A percentile compares a stretch with the other conserved stretches of the same genome.
These are phyloP conservation scores for Dioscorea cayenensis DNA, from an alignment of 116 monocot genomes.

Conservation along the genomic window DNA sequence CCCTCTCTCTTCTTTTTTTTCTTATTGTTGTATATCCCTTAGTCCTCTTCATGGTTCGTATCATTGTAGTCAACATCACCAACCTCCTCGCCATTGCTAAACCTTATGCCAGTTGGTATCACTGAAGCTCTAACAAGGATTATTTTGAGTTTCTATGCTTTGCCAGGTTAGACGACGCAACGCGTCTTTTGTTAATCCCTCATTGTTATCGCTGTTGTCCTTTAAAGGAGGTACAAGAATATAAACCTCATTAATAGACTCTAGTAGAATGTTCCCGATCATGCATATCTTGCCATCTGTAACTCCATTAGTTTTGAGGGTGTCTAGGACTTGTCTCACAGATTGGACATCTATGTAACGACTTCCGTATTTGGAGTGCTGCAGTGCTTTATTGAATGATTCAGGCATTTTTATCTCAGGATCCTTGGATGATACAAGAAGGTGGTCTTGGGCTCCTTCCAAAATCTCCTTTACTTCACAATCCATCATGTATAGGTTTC, in stretches of 20 bases:
- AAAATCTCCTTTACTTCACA: conserved; percentile 70
- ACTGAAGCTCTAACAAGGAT: too few relatives aligned
- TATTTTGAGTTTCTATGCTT: conserved; percentile 5
- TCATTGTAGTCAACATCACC: too few relatives aligned
- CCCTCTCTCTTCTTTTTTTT: too few relatives aligned
- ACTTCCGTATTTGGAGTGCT: conserved; percentile 39
- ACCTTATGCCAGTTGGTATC: too few relatives aligned
- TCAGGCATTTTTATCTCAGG: conserved; percentile 68
- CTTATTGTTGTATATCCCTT: too few relatives aligned
- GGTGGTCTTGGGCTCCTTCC: conserved; percentile 67
- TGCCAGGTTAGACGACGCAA: conserved; percentile 3
- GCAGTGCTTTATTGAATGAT: conserved; percentile 68
- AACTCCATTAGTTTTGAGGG: conserved; percentile 39
- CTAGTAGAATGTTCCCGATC: conserved; percentile 71
- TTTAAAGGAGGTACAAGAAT: conserved; percentile 80
- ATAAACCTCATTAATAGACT: conserved; percentile 70
- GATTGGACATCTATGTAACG: conserved; percentile 41
- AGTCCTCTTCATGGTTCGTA: too few relatives aligned
- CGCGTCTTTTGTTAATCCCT: conserved; percentile 6
- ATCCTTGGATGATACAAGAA: conserved; percentile 53
- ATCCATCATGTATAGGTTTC: too few relatives aligned
- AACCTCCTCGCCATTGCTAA: too few relatives aligned
- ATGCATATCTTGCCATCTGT: conserved; percentile 91
- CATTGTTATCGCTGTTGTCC: conserved; percentile 17
- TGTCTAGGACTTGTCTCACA: conserved; percentile 50